Base-by-base conservation (phyloP, 495 filamentous ascomycete genomes). In the Lasiosphaeria hispida region DNA sequence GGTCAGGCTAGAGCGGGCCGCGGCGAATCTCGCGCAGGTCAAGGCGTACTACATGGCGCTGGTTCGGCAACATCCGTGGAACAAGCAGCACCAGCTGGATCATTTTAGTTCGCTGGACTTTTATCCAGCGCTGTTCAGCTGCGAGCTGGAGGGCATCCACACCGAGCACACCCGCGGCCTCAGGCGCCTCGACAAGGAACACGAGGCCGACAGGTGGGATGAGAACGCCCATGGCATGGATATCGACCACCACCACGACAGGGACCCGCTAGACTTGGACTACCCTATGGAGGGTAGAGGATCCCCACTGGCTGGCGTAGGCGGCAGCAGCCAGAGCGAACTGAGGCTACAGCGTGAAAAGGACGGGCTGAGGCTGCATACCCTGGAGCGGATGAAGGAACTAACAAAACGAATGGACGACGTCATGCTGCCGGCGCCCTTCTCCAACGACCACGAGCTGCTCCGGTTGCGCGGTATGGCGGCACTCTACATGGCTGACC, bases 391-490 rank as follows among this genome's bases (percentile, higher is more conserved):
- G 11, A 71, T 75, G 51, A 52, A 43, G 44, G 78, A 81, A 30
- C 79, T 95, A 53, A 80, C 83, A 35, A 66, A 72, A 0, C 77
- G 83, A 7, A 83, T 95, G 73, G 86, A 90, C 64, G 73, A 80
- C 34, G 60, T 87, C 7, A 74, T 91, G 63, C 75, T 77, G 36
- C 83, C 82, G 19, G 77, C 80, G 34, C 88, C 89, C 1, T 91
- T 84, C 64, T 83, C 81, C 1, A 78, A 83, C 43, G 80, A 80
- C 42, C 57, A 74, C 9, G 76, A 77, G 48, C 66, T 94, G 49
- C 73, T 87, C 36, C 70, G 83, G 53, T 70, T 92, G 9, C 72
- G 86, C 42, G 88, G 76, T 8, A 89, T 88, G 81, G 72, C 90
- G 7, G 82, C 77, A 9, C 69, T 89, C 30, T 92, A 86, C 80